phyloP scores from a whole-genome alignment of 371 early-diverging fungal species.

The Mucor saturninus region DNA sequence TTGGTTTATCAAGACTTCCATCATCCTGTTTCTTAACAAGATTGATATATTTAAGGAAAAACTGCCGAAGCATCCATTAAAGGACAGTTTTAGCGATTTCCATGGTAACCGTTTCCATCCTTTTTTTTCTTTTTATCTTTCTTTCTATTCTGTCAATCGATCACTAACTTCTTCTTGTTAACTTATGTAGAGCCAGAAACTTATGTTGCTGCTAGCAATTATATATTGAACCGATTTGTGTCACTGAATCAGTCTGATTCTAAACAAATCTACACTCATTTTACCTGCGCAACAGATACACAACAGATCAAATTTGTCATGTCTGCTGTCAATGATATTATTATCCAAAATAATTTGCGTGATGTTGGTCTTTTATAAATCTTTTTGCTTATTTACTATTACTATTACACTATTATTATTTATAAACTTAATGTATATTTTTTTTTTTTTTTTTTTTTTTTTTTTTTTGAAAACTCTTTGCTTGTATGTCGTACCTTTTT shows the following conservation, averaged over 20 bases:
- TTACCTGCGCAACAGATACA: conserved; percentile 68
- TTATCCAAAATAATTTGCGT: conserved; percentile 64
- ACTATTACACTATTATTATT: neutral
- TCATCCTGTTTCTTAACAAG: conserved; percentile 85
- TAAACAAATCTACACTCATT: conserved; percentile 58
- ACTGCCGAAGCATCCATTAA: conserved; percentile 63
- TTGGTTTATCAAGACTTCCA: conserved; percentile 80
- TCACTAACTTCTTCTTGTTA: neutral
- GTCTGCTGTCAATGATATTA: conserved; percentile 75
- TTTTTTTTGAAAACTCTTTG: neutral
- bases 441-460: neutral
- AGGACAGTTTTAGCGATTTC: conserved; percentile 77
- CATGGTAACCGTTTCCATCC: conserved; percentile 33
- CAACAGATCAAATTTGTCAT: conserved; percentile 74
- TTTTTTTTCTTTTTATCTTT: neutral
- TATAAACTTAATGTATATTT: conserved; percentile 14
- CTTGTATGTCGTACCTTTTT: neutral
- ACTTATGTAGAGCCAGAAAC: conserved; percentile 56
- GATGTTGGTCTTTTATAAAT: conserved; percentile 67
- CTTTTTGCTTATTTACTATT: neutral
- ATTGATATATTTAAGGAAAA: conserved; percentile 81
- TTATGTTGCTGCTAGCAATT: conserved; percentile 64
- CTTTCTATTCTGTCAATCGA: neutral
- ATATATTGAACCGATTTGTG: conserved; percentile 50
- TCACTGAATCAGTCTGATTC: conserved; percentile 46